Base-by-base conservation (phyloP, 805 yeast genomes). In the Starmerella tilneyi region DNA sequence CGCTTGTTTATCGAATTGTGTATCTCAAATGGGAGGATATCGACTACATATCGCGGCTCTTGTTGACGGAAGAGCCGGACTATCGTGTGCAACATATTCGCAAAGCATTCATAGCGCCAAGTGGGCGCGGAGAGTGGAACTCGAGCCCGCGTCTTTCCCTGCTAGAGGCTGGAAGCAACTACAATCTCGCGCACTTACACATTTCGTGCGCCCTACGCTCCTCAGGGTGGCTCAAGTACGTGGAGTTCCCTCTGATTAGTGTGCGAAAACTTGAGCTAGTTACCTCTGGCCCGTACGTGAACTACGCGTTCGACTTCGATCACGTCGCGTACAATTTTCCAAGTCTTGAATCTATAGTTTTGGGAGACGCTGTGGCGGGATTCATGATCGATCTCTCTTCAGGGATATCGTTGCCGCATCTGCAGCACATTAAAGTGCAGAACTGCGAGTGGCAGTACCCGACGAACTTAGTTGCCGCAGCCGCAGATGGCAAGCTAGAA, bases 141-240 rank as follows among this genome's bases (percentile, higher is more conserved):
- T 34, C 41, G 5, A 52, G 56, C 26, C 46, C 49, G 5, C 31
- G 40, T 8, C 40, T 53, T 21, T 22, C 40, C 2, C 31, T 30
- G 5, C 30, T 47, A 5, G 41, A 27, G 7, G 19, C 29, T 1
- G 35, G 32, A 12, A 38, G 48, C 20, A 38, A 40, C 3, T 19
- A 28, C 30, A 16, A 35, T 22, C 16, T 31, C 3, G 9, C 15
- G 8, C 23, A 27, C 13, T 36, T 46, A n/a, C 16, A n/a, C 6
- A 32, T 50, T n/a, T 21, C 26, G 17, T 44, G 48, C 33, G 28
- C 28, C 3, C 15, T 50, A 4, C 37, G 42, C n/a, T 48, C 50
- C 9, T 42, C 51, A 2, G 59, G 52, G 4, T 55, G 59, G 59
- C 48, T 55, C 30, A 52, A 54, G 21, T 55, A 53, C 36, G 33